A percentile compares a stretch with the other conserved stretches of the same genome.
phyloP scores from a whole-genome alignment of 805 yeast species.

The Priceomyces fermenticarens region DNA sequence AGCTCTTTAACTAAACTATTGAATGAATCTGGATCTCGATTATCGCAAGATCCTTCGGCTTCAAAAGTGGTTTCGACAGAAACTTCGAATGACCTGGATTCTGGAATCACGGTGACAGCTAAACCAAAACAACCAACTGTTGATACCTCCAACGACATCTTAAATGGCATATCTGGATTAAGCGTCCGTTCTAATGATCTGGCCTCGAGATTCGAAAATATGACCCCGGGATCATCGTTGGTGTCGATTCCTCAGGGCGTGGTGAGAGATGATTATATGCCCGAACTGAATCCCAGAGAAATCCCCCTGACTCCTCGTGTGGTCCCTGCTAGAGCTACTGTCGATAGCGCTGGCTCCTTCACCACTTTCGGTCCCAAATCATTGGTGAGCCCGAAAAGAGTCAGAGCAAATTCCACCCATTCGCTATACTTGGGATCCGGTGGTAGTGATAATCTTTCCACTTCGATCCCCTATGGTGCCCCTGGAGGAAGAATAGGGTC shows the following conservation, averaged over 20 bases:
- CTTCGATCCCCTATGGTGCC: slow-evolving; percentile 66
- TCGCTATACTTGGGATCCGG: slow-evolving; percentile 33
- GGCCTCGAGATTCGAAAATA: not conserved
- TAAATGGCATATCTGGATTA: slow-evolving; percentile 3
- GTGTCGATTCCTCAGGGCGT: not conserved
- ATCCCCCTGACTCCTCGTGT: slow-evolving; percentile 7
- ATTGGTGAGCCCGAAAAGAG: slow-evolving; percentile 38
- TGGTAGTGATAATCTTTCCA: slow-evolving; percentile 45
- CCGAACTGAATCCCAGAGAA: slow-evolving; percentile 3
- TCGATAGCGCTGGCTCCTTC: slow-evolving; percentile 10
- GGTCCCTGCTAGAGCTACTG: not conserved
- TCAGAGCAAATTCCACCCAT: slow-evolving; percentile 39
- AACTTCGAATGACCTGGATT: not conserved
- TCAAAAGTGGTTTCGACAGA: not conserved
- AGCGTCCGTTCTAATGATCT: not conserved
- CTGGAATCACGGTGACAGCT: not conserved
- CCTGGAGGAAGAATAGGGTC: slow-evolving; percentile 53
- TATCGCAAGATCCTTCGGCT: slow-evolving; percentile 7
- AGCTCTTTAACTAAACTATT: slow-evolving; percentile 37
- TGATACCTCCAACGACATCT: not conserved
- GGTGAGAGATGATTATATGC: slow-evolving; percentile 8
- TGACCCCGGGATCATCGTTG: not conserved
- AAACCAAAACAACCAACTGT: not conserved
- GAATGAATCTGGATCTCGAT: slow-evolving; percentile 28
- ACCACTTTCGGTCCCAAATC: slow-evolving; percentile 12